A percentile compares a stretch with the other conserved stretches of the same genome.
phyloP scores from a whole-genome alignment of 176 grass and related monocot genomes.

The Oryza meridionalis region DNA sequence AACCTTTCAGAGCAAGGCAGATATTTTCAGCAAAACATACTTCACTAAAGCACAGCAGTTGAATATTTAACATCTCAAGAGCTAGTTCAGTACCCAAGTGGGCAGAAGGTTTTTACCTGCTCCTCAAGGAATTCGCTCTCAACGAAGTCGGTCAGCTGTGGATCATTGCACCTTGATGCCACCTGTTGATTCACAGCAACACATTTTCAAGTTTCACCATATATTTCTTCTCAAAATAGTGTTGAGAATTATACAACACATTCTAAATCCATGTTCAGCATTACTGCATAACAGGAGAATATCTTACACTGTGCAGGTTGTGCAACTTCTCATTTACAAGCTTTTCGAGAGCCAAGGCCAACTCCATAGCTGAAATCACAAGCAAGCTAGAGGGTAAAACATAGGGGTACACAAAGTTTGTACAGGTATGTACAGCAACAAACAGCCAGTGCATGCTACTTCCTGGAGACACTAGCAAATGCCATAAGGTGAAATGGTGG shows the following conservation, averaged over 20 bases:
- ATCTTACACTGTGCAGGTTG: constrained; percentile 72
- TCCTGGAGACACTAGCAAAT: too few species aligned
- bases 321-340: constrained; percentile 84
- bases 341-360: constrained; percentile 82
- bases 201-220: neutral
- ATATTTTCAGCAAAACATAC: neutral
- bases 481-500: too few species aligned
- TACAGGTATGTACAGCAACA: neutral
- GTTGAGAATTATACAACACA: neutral
- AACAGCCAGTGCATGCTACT: neutral
- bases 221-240: too few species aligned
- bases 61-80: neutral
- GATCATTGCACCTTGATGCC: constrained; percentile 66
- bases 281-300: neutral
- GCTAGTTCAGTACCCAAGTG: neutral
- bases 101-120: constrained; percentile 58
- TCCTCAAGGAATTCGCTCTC: constrained; percentile 83
- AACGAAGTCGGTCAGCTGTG: constrained; percentile 72
- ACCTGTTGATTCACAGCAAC: constrained; percentile 61
- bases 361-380: constrained; percentile 81
- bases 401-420: neutral
- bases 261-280: neutral
- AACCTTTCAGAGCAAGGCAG: constrained; percentile 48
- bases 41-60: neutral
- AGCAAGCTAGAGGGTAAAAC: neutral